Percentiles rank a stretch among this genome's conserved stretches.
phyloP scores from a whole-genome alignment of 1,284 basidiomycete species.

The Malassezia sp. region DNA sequence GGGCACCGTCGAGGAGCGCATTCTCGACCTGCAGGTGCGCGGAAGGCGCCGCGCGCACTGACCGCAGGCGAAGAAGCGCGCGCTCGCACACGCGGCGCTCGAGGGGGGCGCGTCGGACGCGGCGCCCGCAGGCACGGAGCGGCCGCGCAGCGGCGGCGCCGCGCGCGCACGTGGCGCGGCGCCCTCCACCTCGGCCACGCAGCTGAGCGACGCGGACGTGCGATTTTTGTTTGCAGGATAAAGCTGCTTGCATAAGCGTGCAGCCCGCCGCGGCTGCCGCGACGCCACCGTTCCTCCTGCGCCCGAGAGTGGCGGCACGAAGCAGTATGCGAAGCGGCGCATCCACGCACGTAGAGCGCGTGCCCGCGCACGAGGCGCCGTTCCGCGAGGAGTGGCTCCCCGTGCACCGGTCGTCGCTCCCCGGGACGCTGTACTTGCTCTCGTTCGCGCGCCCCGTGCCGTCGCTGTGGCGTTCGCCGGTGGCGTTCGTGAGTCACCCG shows the following conservation, averaged over 20 bases:
- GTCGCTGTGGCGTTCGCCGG: conserved; percentile 13
- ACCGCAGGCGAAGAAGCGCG: conserved; percentile 61
- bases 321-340: no score
- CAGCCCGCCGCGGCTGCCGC: no score
- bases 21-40: conserved; percentile 54
- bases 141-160: no score
- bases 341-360: no score
- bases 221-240: no score
- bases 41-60: background rate
- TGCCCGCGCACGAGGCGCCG: background rate
- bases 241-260: no score
- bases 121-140: no score
- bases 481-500: conserved; percentile 28
- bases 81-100: conserved; percentile 68
- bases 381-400: conserved; percentile 2
- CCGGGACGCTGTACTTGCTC: conserved; percentile 7
- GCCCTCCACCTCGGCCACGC: no score
- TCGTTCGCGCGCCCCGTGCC: conserved; percentile 13
- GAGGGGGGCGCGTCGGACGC: conserved; percentile 63
- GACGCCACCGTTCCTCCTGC: no score
- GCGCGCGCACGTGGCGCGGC: no score
- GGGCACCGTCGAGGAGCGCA: conserved; percentile 79
- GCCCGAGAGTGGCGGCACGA: no score
- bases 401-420: conserved; percentile 1
- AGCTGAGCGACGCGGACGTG: no score